Base-by-base conservation (phyloP, 1,284 basidiomycete species). In the Stygiomarasmius scandens region DNA sequence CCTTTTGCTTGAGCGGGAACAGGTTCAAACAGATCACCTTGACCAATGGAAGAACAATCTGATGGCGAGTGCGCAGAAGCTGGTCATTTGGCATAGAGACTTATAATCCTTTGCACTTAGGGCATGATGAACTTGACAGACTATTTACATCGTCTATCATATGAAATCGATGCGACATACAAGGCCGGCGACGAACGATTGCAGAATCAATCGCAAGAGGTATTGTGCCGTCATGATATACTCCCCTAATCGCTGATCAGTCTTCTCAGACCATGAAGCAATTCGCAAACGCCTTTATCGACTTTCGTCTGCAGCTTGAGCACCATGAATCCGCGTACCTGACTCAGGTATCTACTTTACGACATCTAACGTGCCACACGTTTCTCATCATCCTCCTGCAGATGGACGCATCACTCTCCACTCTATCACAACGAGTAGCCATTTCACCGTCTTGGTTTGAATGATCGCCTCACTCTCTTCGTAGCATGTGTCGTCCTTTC, bases 1-100 rank as follows among this genome's bases (percentile, higher is more conserved):
- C n/a, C 68, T 77, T 61, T 59, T 89, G 9, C 64, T 71, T n/a
- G 67, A 73, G 12, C 74, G 78, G 41, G 82, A 85, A 65, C 73
- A 74, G 47, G 55, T 43, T 2, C 63, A 75, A 32, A 66, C 68
- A 24, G 23, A 41, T n/a, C 52, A 54, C 22, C 19, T 52, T 10
- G 49, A 58, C 16, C 44, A 22, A 27, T 60, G 55, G 58, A 53
- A 50, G 20, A 19, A 32, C 3, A 45, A 44, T 27, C 32, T 62
- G 8, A 32, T 38, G 20, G 61, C 60, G 14, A 11, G 60, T 51
- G 29, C 3, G 10, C 19, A 6, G 23, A 27, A 6, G 12, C 23
- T 38, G 11, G 11, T 11, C 29, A n/a, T 46, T 1, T n/a, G n/a
- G 14, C 14, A 45, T 19, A 2, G 29, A 25, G 32, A 8, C 12